Evolutionary conservation across 345 rosid species (phyloP), one percentile per base, ranked within the genome.

Genomic region (Passiflora organensis): DNA sequence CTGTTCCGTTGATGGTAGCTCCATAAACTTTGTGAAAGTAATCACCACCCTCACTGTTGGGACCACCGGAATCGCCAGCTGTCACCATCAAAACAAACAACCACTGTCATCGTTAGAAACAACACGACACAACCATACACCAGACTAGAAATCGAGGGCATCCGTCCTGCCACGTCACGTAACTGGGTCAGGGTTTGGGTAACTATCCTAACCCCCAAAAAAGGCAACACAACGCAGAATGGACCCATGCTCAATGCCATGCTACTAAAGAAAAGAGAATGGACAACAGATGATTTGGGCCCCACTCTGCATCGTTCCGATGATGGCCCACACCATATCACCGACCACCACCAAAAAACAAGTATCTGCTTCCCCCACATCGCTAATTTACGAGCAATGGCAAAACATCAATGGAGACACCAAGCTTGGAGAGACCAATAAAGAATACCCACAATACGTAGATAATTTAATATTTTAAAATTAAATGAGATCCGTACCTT

Each of bases 21-120:
- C 99, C 1, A 83, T 78, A 55, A 93, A 93, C 68, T 89, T 93
- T 0, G 99, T 86, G 78, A 89, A 93, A 4, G 99, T 86, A 61
- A 93, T 83, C 63, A 93, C 95, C 64, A 93, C 97, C 63, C 87
- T 78, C 50, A 93, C 97, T 0, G 99, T 89, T 4, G 99, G 99
- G 57, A 93, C 91, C 69, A 93, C 99, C 53, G 99, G 99, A 55
- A 93, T 93, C 0, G 99, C 95, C 63, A 93, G 66, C 99, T 93
- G 91, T n/a, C 32, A 14, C 55, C 64, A 53, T 44, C 57, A 60
- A 36, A 0, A 20, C 23, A 41, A 50, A 36, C 25, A 34, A 17
- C 24, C 28, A 24, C 28, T 18, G 1, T 10, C 39, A 41, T 24
- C 47, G 18, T 59, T 49, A 47, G 17, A 24, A 24, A 21, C 11